phyloP scores from a whole-genome alignment of 169 alveolate genomes.

The Cryptosporidium sp. region DNA sequence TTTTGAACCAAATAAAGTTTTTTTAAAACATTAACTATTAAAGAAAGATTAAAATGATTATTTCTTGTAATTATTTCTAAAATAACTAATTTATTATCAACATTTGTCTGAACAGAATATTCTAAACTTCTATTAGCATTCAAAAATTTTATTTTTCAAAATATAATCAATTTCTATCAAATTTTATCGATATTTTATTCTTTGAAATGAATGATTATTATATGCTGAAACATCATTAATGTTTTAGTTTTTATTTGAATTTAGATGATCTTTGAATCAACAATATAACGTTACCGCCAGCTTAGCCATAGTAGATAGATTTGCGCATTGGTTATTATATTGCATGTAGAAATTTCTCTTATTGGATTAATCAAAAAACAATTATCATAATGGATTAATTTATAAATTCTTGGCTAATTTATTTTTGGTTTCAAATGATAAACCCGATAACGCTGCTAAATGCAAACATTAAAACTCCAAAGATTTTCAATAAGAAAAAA shows the following conservation, averaged over 20 bases:
- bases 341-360: not conserved
- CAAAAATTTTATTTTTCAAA: too few relatives aligned
- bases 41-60: not conserved
- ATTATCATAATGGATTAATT: not conserved
- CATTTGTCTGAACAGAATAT: not conserved
- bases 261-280: not conserved
- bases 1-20: not conserved
- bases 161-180: too few relatives aligned
- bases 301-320: not conserved
- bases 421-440: constrained; percentile 13
- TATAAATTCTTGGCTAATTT: not conserved
- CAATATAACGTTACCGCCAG: not conserved
- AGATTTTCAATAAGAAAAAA: constrained; percentile 26
- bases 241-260: not conserved
- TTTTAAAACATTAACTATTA: not conserved
- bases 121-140: not conserved
- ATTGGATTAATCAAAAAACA: not conserved
- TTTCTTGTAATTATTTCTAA: not conserved
- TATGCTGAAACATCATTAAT: too few relatives aligned
- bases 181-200: too few relatives aligned
- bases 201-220: too few relatives aligned
- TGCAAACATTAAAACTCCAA: constrained; percentile 32
- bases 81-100: too few relatives aligned
- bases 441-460: constrained; percentile 21
- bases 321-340: not conserved